These are phyloP conservation scores for Aspergillus diversus DNA, from an alignment of 495 filamentous ascomycete genomes.

Conservation along the genomic window DNA sequence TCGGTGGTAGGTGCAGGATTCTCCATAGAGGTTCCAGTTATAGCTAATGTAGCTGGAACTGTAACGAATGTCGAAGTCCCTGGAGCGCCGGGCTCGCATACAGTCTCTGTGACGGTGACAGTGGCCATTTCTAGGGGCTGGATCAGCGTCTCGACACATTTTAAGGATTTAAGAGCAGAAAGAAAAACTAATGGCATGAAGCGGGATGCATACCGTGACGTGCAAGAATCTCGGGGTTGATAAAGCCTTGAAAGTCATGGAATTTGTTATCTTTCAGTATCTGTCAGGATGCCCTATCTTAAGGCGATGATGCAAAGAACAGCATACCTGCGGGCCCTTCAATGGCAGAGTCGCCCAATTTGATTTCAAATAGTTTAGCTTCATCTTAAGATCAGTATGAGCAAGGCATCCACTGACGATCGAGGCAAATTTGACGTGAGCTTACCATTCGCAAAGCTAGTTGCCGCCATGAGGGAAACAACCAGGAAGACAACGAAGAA, in stretches of 20 bases:
- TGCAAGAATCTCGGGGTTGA: conserved; percentile 9
- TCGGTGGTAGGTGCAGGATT: conserved; percentile 2
- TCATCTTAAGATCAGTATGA: conserved; percentile 7
- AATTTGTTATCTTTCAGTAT: neutral
- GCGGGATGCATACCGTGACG: conserved; percentile 19
- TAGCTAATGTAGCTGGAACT: conserved; percentile 13
- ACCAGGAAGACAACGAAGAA: conserved; percentile 18
- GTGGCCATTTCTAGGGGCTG: conserved; percentile 17
- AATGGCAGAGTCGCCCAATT: conserved; percentile 4
- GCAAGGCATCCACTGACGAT: neutral
- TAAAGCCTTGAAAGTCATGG: conserved; percentile 10
- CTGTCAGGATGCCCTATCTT: neutral
- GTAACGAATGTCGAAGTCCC: conserved; percentile 9
- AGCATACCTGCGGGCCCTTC: conserved; percentile 12
- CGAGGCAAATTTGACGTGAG: neutral
- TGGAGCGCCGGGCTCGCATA: conserved; percentile 18
- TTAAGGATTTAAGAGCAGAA: neutral
- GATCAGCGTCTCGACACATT: neutral
- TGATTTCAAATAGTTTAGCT: neutral
- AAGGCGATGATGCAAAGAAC: neutral
- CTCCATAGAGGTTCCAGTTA: conserved; percentile 18
- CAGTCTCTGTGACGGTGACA: conserved; percentile 30
- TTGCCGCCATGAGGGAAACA: conserved; percentile 15
- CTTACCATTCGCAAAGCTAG: conserved; percentile 21
- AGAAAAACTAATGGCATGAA: conserved; percentile 4